These are phyloP conservation scores for Coccomyxa sp. DNA, from an alignment of 139 green algal genomes.

Conservation along the genomic window DNA sequence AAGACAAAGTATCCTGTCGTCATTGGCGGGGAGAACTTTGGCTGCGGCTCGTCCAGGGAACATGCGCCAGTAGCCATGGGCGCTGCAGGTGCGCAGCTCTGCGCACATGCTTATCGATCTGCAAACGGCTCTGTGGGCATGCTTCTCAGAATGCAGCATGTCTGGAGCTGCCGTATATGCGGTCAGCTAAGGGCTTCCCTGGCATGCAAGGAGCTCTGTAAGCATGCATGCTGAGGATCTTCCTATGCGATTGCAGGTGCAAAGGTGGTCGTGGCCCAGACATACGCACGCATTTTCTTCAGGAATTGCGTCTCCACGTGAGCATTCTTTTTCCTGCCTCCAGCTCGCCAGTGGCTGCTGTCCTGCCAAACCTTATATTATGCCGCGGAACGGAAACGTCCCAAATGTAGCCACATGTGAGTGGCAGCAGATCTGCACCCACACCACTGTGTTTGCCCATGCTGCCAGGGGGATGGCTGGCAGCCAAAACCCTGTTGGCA, in stretches of 20 bases:
- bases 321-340: no score
- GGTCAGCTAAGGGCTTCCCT: no score
- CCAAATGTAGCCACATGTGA: no score
- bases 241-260: conserved; percentile 26
- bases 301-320: conserved; percentile 93
- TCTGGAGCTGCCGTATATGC: no score
- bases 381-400: no score
- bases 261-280: conserved; percentile 80
- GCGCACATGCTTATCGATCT: neutral
- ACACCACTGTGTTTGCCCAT: no score
- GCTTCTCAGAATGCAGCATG: neutral
- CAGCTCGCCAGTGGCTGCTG: no score
- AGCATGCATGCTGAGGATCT: neutral
- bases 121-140: neutral
- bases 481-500: no score
- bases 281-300: conserved; percentile 96
- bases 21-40: conserved; percentile 92
- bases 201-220: neutral
- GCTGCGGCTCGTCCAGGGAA: conserved; percentile 89
- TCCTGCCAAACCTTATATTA: no score
- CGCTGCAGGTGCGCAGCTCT: conserved; percentile 49
- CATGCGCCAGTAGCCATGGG: conserved; percentile 90
- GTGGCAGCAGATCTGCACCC: neutral
- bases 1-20: conserved; percentile 92
- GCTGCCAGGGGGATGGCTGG: no score